Conservation (phyloP, 108 stramenopile species). For the Cyclostephanos invisitatus region DNA sequence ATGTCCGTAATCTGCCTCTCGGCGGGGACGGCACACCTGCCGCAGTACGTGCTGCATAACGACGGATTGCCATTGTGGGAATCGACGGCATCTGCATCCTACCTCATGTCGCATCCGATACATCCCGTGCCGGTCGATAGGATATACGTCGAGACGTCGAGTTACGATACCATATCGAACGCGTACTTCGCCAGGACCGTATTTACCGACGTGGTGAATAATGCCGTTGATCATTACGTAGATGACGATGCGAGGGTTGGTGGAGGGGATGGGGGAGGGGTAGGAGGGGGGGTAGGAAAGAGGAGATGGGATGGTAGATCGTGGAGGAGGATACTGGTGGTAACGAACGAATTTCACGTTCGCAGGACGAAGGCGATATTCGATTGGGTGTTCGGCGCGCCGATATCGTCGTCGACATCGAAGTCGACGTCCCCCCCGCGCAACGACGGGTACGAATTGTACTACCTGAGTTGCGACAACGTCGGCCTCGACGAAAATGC, state of each 20-base stretch:
- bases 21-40: conserved; percentile 86
- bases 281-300: no score
- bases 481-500: conserved; percentile 67
- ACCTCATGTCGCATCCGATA: conserved; percentile 47
- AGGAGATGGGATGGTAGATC: neutral
- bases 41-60: conserved; percentile 55
- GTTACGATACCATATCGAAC: conserved; percentile 87
- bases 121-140: conserved; percentile 21
- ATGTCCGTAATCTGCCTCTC: conserved; percentile 63
- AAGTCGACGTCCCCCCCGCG: no score
- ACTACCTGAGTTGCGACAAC: conserved; percentile 68
- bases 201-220: conserved; percentile 69
- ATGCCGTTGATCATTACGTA: conserved; percentile 21
- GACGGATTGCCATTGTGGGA: conserved; percentile 87
- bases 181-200: conserved; percentile 73
- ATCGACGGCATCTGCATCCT: conserved; percentile 74
- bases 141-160: conserved; percentile 79
- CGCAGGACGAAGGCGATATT: conserved; percentile 76
- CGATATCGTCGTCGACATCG: conserved; percentile 15
- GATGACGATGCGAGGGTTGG: neutral
- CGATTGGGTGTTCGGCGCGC: conserved; percentile 78
- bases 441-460: conserved; percentile 55
- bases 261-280: neutral
- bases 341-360: conserved; percentile 89
- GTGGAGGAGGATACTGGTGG: conserved; percentile 55